Conservation (phyloP, 2,329 filamentous ascomycete genomes). For the Fonsecaea nubica region DNA sequence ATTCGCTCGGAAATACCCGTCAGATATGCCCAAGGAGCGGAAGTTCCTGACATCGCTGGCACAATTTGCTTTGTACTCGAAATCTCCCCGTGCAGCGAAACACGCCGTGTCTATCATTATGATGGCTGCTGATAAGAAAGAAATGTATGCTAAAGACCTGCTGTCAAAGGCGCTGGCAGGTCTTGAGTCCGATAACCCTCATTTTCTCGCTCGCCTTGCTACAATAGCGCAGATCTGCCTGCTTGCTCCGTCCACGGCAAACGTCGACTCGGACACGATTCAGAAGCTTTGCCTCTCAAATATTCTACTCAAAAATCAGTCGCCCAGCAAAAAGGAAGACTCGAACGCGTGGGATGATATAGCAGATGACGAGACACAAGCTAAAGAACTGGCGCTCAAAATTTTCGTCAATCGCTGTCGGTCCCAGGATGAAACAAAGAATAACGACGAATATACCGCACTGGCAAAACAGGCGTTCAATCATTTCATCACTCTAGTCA, state of each 20-base stretch:
- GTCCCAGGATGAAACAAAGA: constrained; percentile 62
- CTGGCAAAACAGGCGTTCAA: constrained; percentile 73
- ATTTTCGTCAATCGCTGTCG: constrained; percentile 86
- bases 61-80: constrained; percentile 81
- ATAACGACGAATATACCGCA: constrained; percentile 52
- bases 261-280: constrained; percentile 77
- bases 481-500: constrained; percentile 77
- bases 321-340: constrained; percentile 56
- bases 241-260: constrained; percentile 73
- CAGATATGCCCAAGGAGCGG: constrained; percentile 80
- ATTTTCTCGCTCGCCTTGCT: constrained; percentile 69
- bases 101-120: constrained; percentile 92
- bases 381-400: constrained; percentile 83
- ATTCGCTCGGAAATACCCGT: constrained; percentile 84
- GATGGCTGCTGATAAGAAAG: constrained; percentile 75
- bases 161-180: constrained; percentile 75
- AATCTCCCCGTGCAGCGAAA: constrained; percentile 83
- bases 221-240: constrained; percentile 72
- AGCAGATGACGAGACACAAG: constrained; percentile 79
- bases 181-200: constrained; percentile 73
- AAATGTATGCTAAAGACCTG: constrained; percentile 84
- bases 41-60: constrained; percentile 82
- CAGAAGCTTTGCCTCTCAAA: constrained; percentile 77
- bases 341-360: constrained; percentile 71
- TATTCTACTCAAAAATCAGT: constrained; percentile 71